Percentiles rank a stretch among this genome's conserved stretches.
phyloP scores from a whole-genome alignment of 2,329 filamentous ascomycete species.

The Tolypocladium tropicale region DNA sequence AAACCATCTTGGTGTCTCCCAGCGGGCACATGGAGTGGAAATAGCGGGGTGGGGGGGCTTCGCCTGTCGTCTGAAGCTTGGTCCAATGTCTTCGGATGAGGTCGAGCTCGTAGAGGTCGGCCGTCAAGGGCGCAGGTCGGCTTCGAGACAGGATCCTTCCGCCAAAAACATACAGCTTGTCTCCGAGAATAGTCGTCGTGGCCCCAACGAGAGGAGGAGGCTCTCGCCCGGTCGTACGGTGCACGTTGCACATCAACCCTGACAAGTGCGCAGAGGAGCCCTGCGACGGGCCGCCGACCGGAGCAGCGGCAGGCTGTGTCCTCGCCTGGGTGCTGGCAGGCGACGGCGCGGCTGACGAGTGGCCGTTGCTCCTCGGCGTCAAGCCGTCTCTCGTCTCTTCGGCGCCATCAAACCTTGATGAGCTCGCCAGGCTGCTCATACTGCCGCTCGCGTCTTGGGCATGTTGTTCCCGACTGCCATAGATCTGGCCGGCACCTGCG shows the following conservation, averaged over 20 bases:
- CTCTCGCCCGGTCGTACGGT: conserved; percentile 80
- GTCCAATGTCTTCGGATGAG: conserved; percentile 88
- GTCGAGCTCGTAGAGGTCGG: conserved; percentile 88
- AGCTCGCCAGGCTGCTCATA: conserved; percentile 34
- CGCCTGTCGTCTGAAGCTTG: conserved; percentile 73
- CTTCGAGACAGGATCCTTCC: conserved; percentile 79
- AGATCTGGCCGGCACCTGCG: conserved; percentile 23
- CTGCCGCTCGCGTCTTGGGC: conserved; percentile 31
- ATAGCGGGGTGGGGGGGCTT: conserved; percentile 83
- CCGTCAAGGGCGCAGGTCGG: conserved; percentile 69
- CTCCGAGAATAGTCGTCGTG: conserved; percentile 87
- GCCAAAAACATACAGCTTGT: conserved; percentile 95
- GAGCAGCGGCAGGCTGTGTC: conserved; percentile 6
- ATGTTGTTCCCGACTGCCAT: conserved; percentile 20
- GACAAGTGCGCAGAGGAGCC: conserved; percentile 49
- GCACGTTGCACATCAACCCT: conserved; percentile 61
- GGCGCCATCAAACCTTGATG: conserved; percentile 30
- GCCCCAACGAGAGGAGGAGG: conserved; percentile 88
- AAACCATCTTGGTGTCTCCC: conserved; percentile 92
- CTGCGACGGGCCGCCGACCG: conserved; percentile 32
- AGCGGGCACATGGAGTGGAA: conserved; percentile 94
- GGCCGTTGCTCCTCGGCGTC: conserved; percentile 42
- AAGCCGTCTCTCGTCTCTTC: conserved; percentile 35
- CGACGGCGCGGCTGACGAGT: conserved; percentile 45
- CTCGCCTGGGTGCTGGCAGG: conserved; percentile 34